Evolutionary conservation across 2,329 filamentous ascomycete species (phyloP).

Genomic region (Aspergillus transmontanensis): DNA sequence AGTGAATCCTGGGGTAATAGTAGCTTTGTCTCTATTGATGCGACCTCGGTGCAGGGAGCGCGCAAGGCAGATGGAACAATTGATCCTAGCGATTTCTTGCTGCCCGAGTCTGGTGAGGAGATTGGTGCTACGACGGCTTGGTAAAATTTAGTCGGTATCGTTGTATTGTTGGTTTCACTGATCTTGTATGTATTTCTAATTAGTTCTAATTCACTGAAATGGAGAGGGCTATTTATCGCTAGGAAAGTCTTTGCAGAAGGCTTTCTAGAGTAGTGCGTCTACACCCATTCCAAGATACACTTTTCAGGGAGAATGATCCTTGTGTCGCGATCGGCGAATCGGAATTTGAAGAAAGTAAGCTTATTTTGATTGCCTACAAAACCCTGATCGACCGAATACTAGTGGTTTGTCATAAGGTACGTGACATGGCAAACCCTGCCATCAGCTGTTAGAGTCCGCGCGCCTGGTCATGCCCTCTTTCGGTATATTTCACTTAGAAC

Average conservation of each 20-base stretch:
- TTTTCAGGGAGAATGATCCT: background rate
- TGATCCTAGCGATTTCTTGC: conserved; percentile 16
- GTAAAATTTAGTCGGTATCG: background rate
- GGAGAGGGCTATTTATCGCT: no score
- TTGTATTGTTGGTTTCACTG: background rate
- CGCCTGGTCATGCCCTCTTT: no score
- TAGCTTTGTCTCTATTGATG: conserved; percentile 21
- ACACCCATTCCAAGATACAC: background rate
- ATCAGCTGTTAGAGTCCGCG: no score
- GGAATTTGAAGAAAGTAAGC: no score
- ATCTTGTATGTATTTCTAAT: background rate
- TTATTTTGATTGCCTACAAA: no score
- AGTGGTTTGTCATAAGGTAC: no score
- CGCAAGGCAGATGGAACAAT: conserved; percentile 16
- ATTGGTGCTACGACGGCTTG: conserved; percentile 20
- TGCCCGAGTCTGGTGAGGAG: conserved; percentile 14
- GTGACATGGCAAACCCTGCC: no score
- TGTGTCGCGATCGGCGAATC: no score
- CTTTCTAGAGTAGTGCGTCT: background rate
- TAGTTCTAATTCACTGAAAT: background rate
- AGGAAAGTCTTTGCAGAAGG: no score
- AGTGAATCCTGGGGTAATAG: conserved; percentile 11
- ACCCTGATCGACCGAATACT: no score
- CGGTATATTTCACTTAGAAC: no score
- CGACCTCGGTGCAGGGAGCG: conserved; percentile 14